Conservation (phyloP, 2,329 filamentous ascomycete genomes). For the Botryotinia convoluta region DNA sequence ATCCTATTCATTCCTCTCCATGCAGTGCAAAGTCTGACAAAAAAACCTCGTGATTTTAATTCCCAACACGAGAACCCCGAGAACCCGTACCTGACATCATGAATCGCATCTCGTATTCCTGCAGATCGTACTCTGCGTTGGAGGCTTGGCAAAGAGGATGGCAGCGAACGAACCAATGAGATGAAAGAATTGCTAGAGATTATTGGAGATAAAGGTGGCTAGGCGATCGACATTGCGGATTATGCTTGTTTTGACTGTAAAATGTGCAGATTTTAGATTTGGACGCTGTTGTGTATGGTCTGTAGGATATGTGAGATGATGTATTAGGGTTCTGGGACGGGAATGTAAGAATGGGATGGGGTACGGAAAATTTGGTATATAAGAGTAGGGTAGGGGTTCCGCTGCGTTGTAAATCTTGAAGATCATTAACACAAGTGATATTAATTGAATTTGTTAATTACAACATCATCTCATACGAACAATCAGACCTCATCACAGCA, state of each 20-base stretch:
- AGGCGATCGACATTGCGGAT: neutral
- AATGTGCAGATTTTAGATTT: neutral
- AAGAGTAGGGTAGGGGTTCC: neutral
- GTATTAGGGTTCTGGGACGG: neutral
- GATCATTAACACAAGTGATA: neutral
- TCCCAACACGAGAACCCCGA: neutral
- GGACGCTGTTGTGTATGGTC: neutral
- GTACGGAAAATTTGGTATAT: neutral
- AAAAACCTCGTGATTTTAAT: neutral
- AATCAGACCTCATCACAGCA: neutral
- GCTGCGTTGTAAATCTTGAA: constrained; percentile 3
- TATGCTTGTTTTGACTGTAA: neutral
- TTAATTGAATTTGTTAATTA: neutral
- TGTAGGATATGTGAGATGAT: neutral
- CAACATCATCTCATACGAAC: neutral
- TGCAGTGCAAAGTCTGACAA: neutral
- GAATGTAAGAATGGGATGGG: neutral
- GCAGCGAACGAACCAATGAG: neutral
- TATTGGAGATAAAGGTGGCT: neutral
- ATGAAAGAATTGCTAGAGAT: neutral
- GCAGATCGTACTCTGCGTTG: neutral
- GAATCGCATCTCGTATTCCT: constrained; percentile 3
- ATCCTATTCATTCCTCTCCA: neutral
- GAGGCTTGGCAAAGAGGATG: constrained; percentile 1
- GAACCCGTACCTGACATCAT: constrained; percentile 2